A percentile compares a stretch with the other conserved stretches of the same genome.
Evolutionary conservation across 495 filamentous ascomycete genomes (phyloP).

Genomic region (Talaromyces thailandensis): DNA sequence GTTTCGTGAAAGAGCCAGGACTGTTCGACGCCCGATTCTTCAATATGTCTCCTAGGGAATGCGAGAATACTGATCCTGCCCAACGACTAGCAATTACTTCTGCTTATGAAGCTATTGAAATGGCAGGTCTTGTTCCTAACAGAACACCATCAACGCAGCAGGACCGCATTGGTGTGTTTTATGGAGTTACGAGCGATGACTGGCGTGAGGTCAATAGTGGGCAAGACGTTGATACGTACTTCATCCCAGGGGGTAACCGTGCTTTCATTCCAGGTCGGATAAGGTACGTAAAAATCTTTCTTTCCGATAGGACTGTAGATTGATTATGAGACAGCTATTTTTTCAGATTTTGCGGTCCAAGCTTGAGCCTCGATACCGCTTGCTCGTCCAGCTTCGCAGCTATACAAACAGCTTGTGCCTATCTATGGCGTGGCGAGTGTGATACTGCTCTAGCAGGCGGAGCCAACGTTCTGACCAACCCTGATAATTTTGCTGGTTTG

Average conservation of each 20-base stretch:
- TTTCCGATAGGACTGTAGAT: not conserved
- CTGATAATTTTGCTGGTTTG: conserved; percentile 62
- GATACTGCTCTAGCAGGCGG: conserved; percentile 69
- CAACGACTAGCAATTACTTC: conserved; percentile 65
- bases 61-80: conserved; percentile 63
- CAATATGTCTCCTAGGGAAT: conserved; percentile 39
- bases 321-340: conserved; percentile 33
- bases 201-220: conserved; percentile 67
- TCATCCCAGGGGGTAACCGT: conserved; percentile 27
- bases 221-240: conserved; percentile 41
- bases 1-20: conserved; percentile 28
- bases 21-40: conserved; percentile 27
- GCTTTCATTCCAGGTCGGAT: conserved; percentile 31
- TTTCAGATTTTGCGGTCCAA: conserved; percentile 61
- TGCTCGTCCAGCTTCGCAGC: conserved; percentile 54
- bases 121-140: conserved; percentile 68
- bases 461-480: conserved; percentile 56
- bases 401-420: conserved; percentile 51
- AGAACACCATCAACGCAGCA: conserved; percentile 74
- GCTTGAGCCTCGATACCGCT: conserved; percentile 64
- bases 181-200: conserved; percentile 71
- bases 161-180: conserved; percentile 68
- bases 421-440: conserved; percentile 58
- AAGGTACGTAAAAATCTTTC: not conserved
- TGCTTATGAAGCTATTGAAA: conserved; percentile 71